Base-by-base conservation (phyloP, 2,329 filamentous ascomycete species). In the Fusarium domesticum region DNA sequence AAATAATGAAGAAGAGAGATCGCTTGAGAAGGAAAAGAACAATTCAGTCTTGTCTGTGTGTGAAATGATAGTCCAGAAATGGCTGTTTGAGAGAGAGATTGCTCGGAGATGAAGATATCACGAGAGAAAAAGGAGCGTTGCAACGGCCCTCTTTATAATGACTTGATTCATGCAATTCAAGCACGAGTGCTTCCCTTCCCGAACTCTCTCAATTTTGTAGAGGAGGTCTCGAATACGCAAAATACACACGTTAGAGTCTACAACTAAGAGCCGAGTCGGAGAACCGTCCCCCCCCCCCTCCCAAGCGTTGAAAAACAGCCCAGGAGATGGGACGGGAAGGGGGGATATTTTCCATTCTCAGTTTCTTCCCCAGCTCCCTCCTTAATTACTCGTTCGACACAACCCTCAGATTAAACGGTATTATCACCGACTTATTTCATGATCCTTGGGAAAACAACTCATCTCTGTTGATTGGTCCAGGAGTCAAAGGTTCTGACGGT, bases 141-240 rank as follows among this genome's bases (percentile, higher is more conserved):
- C 43, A 41, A 46, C 39, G 32, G 42, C 18, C 36, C 35, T 43
- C 40, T 58, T 58, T 54, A 54, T 56, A 56, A 43, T 36, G 23
- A 11, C 23, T 8, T 28, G 23, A 8, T 28, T 28, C 23, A 5
- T 28, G 4, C n/a, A n/a, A n/a, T n/a, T n/a, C n/a, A n/a, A n/a
- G n/a, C n/a, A n/a, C n/a, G n/a, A n/a, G n/a, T n/a, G n/a, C n/a
- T n/a, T n/a, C n/a, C n/a, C n/a, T n/a, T n/a, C n/a, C n/a, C n/a
- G n/a, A n/a, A n/a, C n/a, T n/a, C n/a, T n/a, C n/a, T n/a, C n/a
- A n/a, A n/a, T n/a, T n/a, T n/a, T n/a, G n/a, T n/a, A n/a, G n/a
- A n/a, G n/a, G n/a, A n/a, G n/a, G n/a, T n/a, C n/a, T n/a, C n/a
- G n/a, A n/a, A n/a, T n/a, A n/a, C n/a, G n/a, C n/a, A n/a, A n/a